phyloP scores from a whole-genome alignment of 1,284 basidiomycete species.

The Takashimella koratensis region DNA sequence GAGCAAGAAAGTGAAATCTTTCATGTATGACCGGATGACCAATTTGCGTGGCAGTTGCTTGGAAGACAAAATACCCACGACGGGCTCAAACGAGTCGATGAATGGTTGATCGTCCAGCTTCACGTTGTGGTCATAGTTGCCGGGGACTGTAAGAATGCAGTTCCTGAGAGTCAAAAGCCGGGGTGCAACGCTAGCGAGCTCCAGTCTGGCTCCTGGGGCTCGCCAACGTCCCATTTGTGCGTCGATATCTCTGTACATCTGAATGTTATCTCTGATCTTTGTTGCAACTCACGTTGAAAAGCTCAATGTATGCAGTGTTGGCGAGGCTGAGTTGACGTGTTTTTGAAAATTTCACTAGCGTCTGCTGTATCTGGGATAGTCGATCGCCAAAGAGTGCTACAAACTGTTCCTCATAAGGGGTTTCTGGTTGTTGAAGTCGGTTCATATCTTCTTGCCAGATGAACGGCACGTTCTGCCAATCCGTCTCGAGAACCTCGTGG shows the following conservation, averaged over 20 bases:
- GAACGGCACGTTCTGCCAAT: slow-evolving; percentile 30
- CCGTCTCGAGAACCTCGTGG: slow-evolving; percentile 31
- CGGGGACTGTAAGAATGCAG: slow-evolving; percentile 41
- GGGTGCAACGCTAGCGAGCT: slow-evolving; percentile 34
- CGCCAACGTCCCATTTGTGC: slow-evolving; percentile 33
- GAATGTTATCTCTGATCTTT: neutral
- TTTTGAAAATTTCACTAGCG: slow-evolving; percentile 19
- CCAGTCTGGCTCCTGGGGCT: slow-evolving; percentile 30
- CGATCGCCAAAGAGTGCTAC: slow-evolving; percentile 24
- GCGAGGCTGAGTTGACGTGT: slow-evolving; percentile 23
- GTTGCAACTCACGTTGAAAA: slow-evolving; percentile 22
- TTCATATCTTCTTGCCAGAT: slow-evolving; percentile 32
- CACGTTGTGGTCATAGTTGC: slow-evolving; percentile 38
- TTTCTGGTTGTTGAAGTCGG: slow-evolving; percentile 24
- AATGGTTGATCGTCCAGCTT: slow-evolving; percentile 40
- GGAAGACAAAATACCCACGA: slow-evolving; percentile 36
- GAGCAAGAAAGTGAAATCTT: slow-evolving; percentile 38
- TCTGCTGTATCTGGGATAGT: slow-evolving; percentile 20
- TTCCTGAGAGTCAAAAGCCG: slow-evolving; percentile 32
- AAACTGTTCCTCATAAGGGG: slow-evolving; percentile 38
- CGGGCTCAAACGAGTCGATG: slow-evolving; percentile 35
- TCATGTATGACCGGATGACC: slow-evolving; percentile 29
- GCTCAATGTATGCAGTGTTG: slow-evolving; percentile 28
- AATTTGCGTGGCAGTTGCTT: slow-evolving; percentile 40
- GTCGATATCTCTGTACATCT: slow-evolving; percentile 38